Evolutionary conservation across 306 rosid genomes (phyloP).

Genomic region (Phaseolus lunatus): DNA sequence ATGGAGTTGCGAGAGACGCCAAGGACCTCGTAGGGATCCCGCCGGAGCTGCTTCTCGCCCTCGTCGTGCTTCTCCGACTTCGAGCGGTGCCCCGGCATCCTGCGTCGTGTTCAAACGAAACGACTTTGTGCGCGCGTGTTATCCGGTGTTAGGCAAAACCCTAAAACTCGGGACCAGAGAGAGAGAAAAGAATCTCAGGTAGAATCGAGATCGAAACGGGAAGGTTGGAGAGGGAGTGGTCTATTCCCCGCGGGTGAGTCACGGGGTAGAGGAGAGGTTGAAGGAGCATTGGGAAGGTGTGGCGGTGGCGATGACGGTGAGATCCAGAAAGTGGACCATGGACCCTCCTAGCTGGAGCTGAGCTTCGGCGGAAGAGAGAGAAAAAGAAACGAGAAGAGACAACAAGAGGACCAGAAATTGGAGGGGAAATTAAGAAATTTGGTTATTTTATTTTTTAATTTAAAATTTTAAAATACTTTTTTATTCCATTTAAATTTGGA

Average conservation of each 20-base stretch:
- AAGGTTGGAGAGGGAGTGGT: slow-evolving; percentile 27
- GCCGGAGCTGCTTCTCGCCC: slow-evolving; percentile 73
- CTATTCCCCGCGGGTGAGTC: not conserved
- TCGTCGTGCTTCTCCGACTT: slow-evolving; percentile 81
- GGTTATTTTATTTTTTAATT: slow-evolving; percentile 4
- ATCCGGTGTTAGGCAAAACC: slow-evolving; percentile 49
- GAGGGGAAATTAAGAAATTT: slow-evolving; percentile 44
- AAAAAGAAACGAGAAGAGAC: slow-evolving; percentile 31
- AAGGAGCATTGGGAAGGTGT: slow-evolving; percentile 39
- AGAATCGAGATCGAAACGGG: slow-evolving; percentile 31
- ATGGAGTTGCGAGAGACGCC: slow-evolving; percentile 82
- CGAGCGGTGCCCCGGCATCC: slow-evolving; percentile 81
- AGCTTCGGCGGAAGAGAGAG: slow-evolving; percentile 43
- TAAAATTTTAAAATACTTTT: not conserved
- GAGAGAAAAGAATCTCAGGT: not conserved
- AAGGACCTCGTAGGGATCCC: slow-evolving; percentile 97
- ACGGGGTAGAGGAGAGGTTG: slow-evolving; percentile 1
- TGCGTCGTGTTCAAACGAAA: slow-evolving; percentile 38
- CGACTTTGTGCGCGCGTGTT: slow-evolving; percentile 1
- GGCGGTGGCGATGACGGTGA: slow-evolving; percentile 40
- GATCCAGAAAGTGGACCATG: slow-evolving; percentile 61
- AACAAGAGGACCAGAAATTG: slow-evolving; percentile 47
- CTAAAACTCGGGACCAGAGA: slow-evolving; percentile 42
- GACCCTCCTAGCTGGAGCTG: slow-evolving; percentile 56
- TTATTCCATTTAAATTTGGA: slow-evolving; percentile 1